These are phyloP conservation scores for Neostapfia colusana DNA, from an alignment of 176 grass and related monocot genomes.

Conservation along the genomic window DNA sequence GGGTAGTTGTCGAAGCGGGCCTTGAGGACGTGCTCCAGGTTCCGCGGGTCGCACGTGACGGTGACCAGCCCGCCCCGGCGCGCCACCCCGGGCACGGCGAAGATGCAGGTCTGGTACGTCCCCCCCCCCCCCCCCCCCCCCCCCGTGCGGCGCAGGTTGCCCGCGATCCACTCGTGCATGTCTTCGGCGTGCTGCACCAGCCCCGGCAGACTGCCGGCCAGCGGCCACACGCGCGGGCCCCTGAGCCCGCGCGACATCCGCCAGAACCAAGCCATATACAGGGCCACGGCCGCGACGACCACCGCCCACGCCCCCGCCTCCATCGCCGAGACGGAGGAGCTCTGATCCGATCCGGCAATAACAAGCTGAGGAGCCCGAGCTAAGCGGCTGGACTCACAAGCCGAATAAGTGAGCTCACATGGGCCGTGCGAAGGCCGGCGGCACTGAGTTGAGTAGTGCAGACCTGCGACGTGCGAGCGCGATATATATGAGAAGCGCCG, in stretches of 20 bases:
- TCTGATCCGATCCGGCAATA: background rate
- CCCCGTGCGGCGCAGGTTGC: constrained; percentile 53
- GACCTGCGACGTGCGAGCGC: background rate
- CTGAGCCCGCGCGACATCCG: constrained; percentile 54
- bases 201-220: constrained; percentile 77
- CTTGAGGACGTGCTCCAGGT: constrained; percentile 95
- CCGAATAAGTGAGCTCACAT: constrained; percentile 37
- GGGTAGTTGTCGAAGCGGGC: constrained; percentile 94
- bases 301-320: constrained; percentile 47
- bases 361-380: too few species aligned
- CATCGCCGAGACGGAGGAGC: constrained; percentile 29
- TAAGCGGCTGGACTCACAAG: background rate
- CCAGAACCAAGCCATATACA: constrained; percentile 90
- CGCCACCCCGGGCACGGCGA: constrained; percentile 63
- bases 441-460: background rate
- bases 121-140: background rate
- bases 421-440: constrained; percentile 2
- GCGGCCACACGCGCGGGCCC: constrained; percentile 77
- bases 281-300: constrained; percentile 19
- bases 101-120: constrained; percentile 96
- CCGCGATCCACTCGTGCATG: constrained; percentile 96
- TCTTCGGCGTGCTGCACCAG: constrained; percentile 71
- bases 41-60: constrained; percentile 73
- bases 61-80: constrained; percentile 72
- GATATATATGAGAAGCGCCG: constrained; percentile 38